Percentiles rank a stretch among this genome's conserved stretches.
Conservation (phyloP, 208 protist genomes). For the Trypanosoma vivax region DNA sequence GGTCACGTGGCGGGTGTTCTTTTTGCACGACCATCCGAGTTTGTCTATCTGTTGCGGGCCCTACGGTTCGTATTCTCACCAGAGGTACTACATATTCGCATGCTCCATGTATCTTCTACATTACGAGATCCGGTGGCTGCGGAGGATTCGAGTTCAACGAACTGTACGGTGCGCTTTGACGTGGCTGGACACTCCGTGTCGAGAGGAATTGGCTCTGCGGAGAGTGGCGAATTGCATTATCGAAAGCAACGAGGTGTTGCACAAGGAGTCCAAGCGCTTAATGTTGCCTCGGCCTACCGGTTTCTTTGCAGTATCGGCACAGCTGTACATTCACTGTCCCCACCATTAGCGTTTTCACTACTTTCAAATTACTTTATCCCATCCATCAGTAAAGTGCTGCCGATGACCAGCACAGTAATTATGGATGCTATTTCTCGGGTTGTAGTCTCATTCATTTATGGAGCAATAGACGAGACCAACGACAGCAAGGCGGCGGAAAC, state of each 20-base stretch:
- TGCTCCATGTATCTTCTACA: conserved; percentile 36
- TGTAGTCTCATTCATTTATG: too few species aligned
- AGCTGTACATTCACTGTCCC: conserved; percentile 12
- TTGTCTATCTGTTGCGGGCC: conserved; percentile 52
- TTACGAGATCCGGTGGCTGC: background rate
- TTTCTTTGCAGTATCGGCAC: conserved; percentile 39
- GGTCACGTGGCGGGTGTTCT: conserved; percentile 49
- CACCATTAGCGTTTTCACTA: conserved; percentile 20
- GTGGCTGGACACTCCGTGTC: too few species aligned
- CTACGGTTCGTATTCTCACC: conserved; percentile 44
- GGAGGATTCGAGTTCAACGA: background rate
- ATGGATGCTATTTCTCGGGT: conserved; percentile 61
- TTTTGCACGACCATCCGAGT: conserved; percentile 35
- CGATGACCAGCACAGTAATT: conserved; percentile 35
- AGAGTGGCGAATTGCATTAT: too few species aligned
- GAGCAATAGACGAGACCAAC: too few species aligned
- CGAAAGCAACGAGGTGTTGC: conserved; percentile 25
- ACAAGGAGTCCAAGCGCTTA: conserved; percentile 25
- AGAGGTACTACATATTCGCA: conserved; percentile 36
- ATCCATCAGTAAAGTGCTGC: conserved; percentile 28
- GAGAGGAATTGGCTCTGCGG: too few species aligned
- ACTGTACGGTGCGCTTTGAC: background rate
- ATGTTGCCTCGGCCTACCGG: conserved; percentile 43
- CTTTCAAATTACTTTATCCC: conserved; percentile 47
- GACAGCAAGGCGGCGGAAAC: background rate